These are phyloP conservation scores for Aspergillus mulundensis DNA, from an alignment of 495 filamentous ascomycete species.

Conservation along the genomic window DNA sequence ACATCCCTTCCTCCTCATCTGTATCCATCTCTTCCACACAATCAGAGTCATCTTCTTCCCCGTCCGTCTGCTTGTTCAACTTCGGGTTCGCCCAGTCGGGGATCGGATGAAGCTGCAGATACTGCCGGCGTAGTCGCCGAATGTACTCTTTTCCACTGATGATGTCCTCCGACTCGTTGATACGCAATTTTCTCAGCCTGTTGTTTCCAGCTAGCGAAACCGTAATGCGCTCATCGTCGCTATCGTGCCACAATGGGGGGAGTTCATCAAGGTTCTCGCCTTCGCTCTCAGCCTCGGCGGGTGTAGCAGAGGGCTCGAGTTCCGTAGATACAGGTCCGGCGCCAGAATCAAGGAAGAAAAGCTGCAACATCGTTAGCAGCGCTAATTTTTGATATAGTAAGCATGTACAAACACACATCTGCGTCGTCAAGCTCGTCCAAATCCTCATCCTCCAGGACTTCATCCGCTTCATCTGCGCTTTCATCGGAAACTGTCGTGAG, in stretches of 20 bases:
- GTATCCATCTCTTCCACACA: constrained; percentile 45
- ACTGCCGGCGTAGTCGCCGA: constrained; percentile 73
- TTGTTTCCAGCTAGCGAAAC: constrained; percentile 73
- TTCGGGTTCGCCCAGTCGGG: constrained; percentile 70
- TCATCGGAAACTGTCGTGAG: constrained; percentile 33
- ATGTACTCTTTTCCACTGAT: constrained; percentile 83
- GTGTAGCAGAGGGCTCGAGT: constrained; percentile 30
- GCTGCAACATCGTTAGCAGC: constrained; percentile 31
- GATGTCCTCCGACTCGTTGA: constrained; percentile 76
- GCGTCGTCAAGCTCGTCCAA: constrained; percentile 55
- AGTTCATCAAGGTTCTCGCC: constrained; percentile 28
- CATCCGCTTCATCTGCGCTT: constrained; percentile 27
- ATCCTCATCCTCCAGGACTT: constrained; percentile 25
- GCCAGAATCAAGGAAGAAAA: constrained; percentile 69
- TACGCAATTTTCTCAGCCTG: constrained; percentile 74
- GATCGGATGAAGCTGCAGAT: constrained; percentile 70
- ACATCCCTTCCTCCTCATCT: constrained; percentile 58
- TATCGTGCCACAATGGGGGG: constrained; percentile 81
- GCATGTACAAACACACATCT: constrained; percentile 45
- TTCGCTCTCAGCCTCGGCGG: constrained; percentile 23
- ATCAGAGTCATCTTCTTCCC: constrained; percentile 41
- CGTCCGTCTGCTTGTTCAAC: constrained; percentile 48
- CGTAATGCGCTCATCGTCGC: constrained; percentile 84
- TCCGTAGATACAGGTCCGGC: constrained; percentile 45
- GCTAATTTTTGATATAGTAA: constrained; percentile 12